Evolutionary conservation across 345 rosid genomes (phyloP), one percentile per base, ranked within the genome.

Genomic region (Salix viminalis): DNA sequence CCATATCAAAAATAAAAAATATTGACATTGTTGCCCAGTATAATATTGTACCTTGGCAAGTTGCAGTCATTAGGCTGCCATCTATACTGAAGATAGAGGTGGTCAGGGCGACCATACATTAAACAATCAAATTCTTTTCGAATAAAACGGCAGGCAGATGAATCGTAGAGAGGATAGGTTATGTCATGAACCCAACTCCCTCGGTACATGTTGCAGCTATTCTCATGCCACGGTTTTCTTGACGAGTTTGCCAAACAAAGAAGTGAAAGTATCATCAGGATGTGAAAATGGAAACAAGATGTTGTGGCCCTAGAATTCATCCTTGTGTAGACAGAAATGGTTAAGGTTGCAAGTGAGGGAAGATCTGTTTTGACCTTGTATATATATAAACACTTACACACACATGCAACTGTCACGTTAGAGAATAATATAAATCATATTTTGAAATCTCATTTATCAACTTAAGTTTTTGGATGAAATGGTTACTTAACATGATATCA

Each of bases 61-160:
- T 85, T 80, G 46, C 97, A 92, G 79, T 71, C 67, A 7, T 24
- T 28, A 24, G 99, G 99, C 79, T 90, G 92, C 97, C 99, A 95
- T 76, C 99, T 80, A 65, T 87, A 91, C 15, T 79, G 82, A 58
- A 91, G 95, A 71, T 92, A 95, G 69, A 71, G 77, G n/a, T 64
- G 87, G 78, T 92, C 97, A 4, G 92, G 90, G 41, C 99, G 97
- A 48, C 97, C 97, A 30, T 86, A 95, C 75, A 91, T 88, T 64
- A 83, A 77, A 85, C 99, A 95, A 71, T 95, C 88, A 69, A 86
- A 95, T 74, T 95, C 95, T 80, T 90, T 91, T 71, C 92, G 92
- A 75, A 95, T 85, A 81, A 82, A 87, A 2, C 91, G 96, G 70
- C 99, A 95, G 13, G 80, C 64, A 0, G 94, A 76, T 60, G 99